Evolutionary conservation across 495 filamentous ascomycete species (phyloP), one percentile per base, ranked within the genome.

Genomic region (Talaromyces nanjingensis): DNA sequence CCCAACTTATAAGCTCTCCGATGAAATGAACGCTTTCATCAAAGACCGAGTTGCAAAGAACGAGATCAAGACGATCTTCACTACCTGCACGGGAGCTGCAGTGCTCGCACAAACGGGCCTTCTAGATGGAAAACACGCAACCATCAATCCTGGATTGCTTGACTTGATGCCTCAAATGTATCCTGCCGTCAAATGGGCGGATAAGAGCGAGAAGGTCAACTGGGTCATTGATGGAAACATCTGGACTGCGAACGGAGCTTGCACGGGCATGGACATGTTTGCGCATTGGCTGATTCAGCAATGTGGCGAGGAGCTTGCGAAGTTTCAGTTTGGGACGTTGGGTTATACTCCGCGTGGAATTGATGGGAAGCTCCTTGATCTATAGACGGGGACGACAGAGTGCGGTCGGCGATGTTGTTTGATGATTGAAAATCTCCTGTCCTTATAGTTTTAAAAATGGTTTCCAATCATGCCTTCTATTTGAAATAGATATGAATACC

Each of bases 1-100:
- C 33, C 66, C 68, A 0, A 49, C 8, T 22, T 62, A 31, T 47
- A 53, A 39, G 31, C 42, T 62, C n/a, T 62, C 60, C 0, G 45
- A 33, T 6, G 60, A 52, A 16, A 62, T 62, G 60, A 61, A 25
- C 8, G 33, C 24, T 1, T 54, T 37, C 6, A 67, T 63, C 53
- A n/a, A 65, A 6, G 60, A 64, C 14, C 54, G 68, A 55, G 64
- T 66, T 11, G 64, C 62, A 20, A 60, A 68, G 54, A 37, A 59
- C 8, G 62, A 70, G 22, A 73, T 76, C 49, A 71, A 75, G 12
- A 75, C 70, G 69, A 60, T 89, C 11, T 68, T 90, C 27, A 86
- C 81, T 6, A 79, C 89, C 3, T 90, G 87, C 72, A 88, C 81
- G 3, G 86, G 88, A 2, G 67, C 79, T 12, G 77, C 68, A 2